Conservation (phyloP, 1,139 yeast species). For the Blastobotrys raffinosifermentans region DNA sequence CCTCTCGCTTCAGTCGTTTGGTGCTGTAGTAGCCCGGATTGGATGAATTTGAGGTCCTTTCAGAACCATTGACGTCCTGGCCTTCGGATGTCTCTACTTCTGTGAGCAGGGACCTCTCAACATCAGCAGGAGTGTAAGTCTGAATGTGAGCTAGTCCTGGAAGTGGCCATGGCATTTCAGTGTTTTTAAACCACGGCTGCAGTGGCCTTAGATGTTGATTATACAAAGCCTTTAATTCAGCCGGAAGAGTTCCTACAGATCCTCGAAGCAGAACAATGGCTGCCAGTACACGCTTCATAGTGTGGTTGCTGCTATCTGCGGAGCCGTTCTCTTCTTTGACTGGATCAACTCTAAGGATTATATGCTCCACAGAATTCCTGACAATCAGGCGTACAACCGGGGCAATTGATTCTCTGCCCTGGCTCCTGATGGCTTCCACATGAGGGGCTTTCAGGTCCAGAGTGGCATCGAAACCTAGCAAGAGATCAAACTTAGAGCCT, state of each 20-base stretch:
- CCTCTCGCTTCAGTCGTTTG: constrained; percentile 61
- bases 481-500: constrained; percentile 45
- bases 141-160: constrained; percentile 67
- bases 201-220: constrained; percentile 60
- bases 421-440: constrained; percentile 31
- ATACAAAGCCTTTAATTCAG: constrained; percentile 71
- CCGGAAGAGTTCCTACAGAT: constrained; percentile 77
- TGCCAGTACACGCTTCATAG: constrained; percentile 53
- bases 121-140: constrained; percentile 60
- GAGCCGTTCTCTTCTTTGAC: no score
- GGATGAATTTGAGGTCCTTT: constrained; percentile 15
- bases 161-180: constrained; percentile 59
- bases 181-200: constrained; percentile 48
- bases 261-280: constrained; percentile 80
- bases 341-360: constrained; percentile 18
- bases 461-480: constrained; percentile 68
- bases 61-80: constrained; percentile 31
- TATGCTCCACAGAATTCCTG: constrained; percentile 75
- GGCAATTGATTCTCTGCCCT: constrained; percentile 21
- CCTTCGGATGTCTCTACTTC: constrained; percentile 47
- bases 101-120: constrained; percentile 69
- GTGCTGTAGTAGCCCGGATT: constrained; percentile 45
- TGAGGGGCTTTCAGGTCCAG: constrained; percentile 18
- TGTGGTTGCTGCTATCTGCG: constrained; percentile 8
- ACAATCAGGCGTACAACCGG: constrained; percentile 56